Percentiles rank a stretch among this genome's conserved stretches.
Evolutionary conservation across 2,329 filamentous ascomycete genomes (phyloP).

Genomic region (Aspergillus pseudotamarii): DNA sequence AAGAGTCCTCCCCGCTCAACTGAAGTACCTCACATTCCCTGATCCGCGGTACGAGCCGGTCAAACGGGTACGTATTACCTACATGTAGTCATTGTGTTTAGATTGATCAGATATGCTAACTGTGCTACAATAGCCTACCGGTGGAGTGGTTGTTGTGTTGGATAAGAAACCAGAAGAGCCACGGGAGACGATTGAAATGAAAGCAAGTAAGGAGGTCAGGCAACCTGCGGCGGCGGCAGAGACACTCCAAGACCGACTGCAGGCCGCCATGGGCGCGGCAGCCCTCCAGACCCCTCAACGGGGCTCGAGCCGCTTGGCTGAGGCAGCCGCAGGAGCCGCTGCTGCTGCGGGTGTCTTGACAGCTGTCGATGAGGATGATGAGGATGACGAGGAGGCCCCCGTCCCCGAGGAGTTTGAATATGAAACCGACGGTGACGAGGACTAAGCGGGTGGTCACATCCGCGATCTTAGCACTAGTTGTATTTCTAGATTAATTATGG

Average conservation of each 20-base stretch:
- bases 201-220: constrained; percentile 72
- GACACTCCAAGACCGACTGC: constrained; percentile 48
- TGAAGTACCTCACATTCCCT: constrained; percentile 94
- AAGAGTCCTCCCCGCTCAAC: constrained; percentile 84
- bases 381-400: constrained; percentile 52
- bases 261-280: constrained; percentile 39
- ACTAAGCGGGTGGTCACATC: constrained; percentile 2
- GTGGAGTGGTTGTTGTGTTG: constrained; percentile 86
- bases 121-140: constrained; percentile 68
- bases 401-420: constrained; percentile 52
- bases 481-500: constrained; percentile 43
- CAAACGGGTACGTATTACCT: constrained; percentile 68
- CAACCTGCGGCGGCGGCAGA: constrained; percentile 47
- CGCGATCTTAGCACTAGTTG: constrained; percentile 28
- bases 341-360: constrained; percentile 80
- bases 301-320: constrained; percentile 24
- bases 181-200: constrained; percentile 84
- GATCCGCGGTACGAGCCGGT: constrained; percentile 91
- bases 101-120: constrained; percentile 45
- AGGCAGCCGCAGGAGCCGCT: constrained; percentile 57
- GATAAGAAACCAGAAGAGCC: constrained; percentile 79
- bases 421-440: constrained; percentile 45
- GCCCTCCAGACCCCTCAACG: constrained; percentile 38
- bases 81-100: neutral
- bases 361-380: constrained; percentile 74